Evolutionary conservation across 2,329 filamentous ascomycete genomes (phyloP).

Genomic region (Ceratocystis cacaofunesta): DNA sequence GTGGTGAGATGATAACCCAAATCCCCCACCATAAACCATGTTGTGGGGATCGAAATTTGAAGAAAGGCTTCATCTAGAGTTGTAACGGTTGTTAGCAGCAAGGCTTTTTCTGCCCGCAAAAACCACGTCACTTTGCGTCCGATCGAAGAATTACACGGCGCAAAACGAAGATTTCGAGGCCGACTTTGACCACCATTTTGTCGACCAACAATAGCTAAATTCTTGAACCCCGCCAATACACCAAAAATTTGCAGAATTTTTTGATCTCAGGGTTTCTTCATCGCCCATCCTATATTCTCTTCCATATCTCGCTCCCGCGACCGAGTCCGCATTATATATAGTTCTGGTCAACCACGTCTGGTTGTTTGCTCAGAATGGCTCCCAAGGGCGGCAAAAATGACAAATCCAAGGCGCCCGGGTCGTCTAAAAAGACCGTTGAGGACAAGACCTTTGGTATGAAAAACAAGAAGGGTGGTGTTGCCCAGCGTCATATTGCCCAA

Average conservation of each 20-base stretch:
- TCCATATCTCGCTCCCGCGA: no score
- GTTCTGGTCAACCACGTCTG: not conserved
- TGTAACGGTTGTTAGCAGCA: conserved; percentile 3
- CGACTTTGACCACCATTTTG: not conserved
- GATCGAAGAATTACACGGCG: not conserved
- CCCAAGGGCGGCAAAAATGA: conserved; percentile 41
- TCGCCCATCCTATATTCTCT: not conserved
- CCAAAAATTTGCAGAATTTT: conserved; percentile 1
- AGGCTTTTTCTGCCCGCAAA: conserved; percentile 6
- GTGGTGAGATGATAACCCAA: conserved; percentile 3
- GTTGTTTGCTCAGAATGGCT: conserved; percentile 43
- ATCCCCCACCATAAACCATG: conserved; percentile 14
- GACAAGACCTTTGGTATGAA: conserved; percentile 99
- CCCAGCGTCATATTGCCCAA: conserved; percentile 80
- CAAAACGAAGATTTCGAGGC: conserved; percentile 1
- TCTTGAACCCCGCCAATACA: conserved; percentile 1
- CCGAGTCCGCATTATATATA: no score
- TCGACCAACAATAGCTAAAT: conserved; percentile 15
- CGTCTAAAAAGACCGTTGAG: conserved; percentile 58
- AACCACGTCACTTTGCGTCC: conserved; percentile 7
- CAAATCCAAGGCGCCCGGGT: conserved; percentile 35
- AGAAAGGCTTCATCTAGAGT: not conserved
- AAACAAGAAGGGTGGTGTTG: conserved; percentile 91
- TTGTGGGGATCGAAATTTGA: conserved; percentile 12
- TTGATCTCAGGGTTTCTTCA: not conserved